Base-by-base conservation (phyloP, 208 protist species). In the Spongospora subterranea region DNA sequence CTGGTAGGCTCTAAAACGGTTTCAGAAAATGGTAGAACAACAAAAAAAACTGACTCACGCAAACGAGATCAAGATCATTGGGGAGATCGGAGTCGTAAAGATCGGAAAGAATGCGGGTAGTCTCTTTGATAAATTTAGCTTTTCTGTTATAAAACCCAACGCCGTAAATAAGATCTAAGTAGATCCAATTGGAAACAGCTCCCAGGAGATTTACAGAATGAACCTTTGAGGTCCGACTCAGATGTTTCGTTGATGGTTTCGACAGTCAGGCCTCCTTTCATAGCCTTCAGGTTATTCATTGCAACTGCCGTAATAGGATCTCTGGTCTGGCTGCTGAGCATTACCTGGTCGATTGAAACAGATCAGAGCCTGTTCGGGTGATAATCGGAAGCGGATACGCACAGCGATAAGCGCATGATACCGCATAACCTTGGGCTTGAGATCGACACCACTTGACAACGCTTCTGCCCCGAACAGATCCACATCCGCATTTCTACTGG, bases 291-390 rank as follows among this genome's bases (percentile, higher is more conserved):
- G 17, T 43, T 35, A 20, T 43, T 82, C 71, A 82, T 82, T 6
- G 71, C n/a, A 20, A 6, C 17, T 20, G 71, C 71, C n/a, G 71
- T 82, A 17, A 82, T 43, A 40, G 71, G 71, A 35, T 82, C 71
- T n/a, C 71, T 6, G n/a, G 71, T 82, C 71, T 82, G 71, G 71
- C 71, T 82, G n/a, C 71, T 82, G 17, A 82, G 71, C 71, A 82
- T 82, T 13, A 82, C 71, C 71, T 82, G n/a, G 50, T 6, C 71
- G 40, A 82, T 82, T 43, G n/a, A 82, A 35, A 43, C n/a, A 82
- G 17, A 43, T 43, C 35, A 6, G 11, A 43, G 71, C 17, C 6
- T 6, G 35, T 35, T 6, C 71, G n/a, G 6, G 6, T 82, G 40
- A 40, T 43, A 65, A 65, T 32, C 29, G 54, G 54, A 65, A 29